Evolutionary conservation across 139 green algal species (phyloP).

Genomic region (Chlorella sp.): DNA sequence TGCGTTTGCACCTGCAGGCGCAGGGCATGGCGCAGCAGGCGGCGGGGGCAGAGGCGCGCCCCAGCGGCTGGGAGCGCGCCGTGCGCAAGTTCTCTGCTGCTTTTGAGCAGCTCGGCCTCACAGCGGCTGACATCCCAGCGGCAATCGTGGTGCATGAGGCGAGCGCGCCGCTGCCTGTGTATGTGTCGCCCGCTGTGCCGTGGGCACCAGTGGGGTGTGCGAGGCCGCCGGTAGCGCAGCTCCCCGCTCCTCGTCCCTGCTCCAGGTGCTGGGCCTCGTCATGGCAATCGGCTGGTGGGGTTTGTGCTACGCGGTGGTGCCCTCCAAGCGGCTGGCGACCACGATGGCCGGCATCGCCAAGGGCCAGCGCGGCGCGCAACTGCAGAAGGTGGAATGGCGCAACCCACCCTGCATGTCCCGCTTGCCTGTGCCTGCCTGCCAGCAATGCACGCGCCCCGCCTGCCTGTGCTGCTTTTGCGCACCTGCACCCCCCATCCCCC

Average conservation of each 20-base stretch:
- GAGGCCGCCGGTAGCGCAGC: neutral
- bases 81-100: slow-evolving; percentile 27
- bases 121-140: slow-evolving; percentile 26
- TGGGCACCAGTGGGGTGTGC: neutral
- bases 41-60: too few relatives aligned
- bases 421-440: neutral
- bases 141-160: slow-evolving; percentile 47
- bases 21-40: neutral
- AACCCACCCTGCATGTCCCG: neutral
- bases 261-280: slow-evolving; percentile 12
- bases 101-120: slow-evolving; percentile 39
- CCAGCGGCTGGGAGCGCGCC: slow-evolving; percentile 11
- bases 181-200: neutral
- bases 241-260: neutral
- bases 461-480: slow-evolving; percentile 10
- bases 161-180: neutral
- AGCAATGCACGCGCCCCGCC: neutral
- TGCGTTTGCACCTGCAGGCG: neutral
- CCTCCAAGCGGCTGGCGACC: neutral
- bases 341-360: too few relatives aligned
- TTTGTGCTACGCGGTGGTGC: neutral
- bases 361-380: too few relatives aligned
- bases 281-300: slow-evolving; percentile 35
- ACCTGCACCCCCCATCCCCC: slow-evolving; percentile 38
- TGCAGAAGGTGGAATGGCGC: too few relatives aligned